These are phyloP conservation scores for Pisolithus thermaeus DNA, from an alignment of 1,284 basidiomycete species.

Conservation along the genomic window DNA sequence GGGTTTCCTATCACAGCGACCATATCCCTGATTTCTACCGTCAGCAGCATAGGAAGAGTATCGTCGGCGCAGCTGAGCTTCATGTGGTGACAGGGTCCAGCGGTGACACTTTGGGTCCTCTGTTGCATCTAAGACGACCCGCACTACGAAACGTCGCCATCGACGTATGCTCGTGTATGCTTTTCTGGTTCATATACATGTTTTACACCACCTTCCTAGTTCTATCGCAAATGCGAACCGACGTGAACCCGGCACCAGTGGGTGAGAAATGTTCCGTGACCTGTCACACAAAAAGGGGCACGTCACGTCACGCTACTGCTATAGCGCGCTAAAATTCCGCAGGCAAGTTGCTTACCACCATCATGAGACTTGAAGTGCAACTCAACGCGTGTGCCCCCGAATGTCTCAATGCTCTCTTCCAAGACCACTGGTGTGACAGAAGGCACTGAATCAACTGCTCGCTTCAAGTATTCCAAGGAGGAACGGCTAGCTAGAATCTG, in stretches of 20 bases:
- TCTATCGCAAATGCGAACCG: neutral
- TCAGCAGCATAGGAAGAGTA: too few species aligned
- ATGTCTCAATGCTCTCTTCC: neutral
- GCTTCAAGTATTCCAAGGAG: neutral
- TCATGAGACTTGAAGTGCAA: neutral
- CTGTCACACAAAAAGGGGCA: conserved; percentile 3
- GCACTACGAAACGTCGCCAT: too few species aligned
- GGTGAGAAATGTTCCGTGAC: neutral
- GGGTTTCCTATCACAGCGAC: too few species aligned
- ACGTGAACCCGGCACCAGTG: neutral
- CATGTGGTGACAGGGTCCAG: too few species aligned
- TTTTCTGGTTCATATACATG: neutral
- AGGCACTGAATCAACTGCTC: neutral
- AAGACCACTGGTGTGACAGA: neutral
- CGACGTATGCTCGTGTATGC: neutral
- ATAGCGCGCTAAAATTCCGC: neutral
- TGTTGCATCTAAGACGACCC: too few species aligned
- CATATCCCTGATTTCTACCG: too few species aligned
- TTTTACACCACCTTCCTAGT: neutral
- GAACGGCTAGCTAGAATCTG: neutral
- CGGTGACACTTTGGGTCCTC: too few species aligned
- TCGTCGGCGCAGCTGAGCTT: too few species aligned
- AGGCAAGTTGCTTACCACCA: conserved; percentile 6
- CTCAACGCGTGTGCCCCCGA: conserved; percentile 2
- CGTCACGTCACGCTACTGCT: conserved; percentile 2